Conservation (phyloP, 305 asterid genomes). For the Fraxinus floribunda region DNA sequence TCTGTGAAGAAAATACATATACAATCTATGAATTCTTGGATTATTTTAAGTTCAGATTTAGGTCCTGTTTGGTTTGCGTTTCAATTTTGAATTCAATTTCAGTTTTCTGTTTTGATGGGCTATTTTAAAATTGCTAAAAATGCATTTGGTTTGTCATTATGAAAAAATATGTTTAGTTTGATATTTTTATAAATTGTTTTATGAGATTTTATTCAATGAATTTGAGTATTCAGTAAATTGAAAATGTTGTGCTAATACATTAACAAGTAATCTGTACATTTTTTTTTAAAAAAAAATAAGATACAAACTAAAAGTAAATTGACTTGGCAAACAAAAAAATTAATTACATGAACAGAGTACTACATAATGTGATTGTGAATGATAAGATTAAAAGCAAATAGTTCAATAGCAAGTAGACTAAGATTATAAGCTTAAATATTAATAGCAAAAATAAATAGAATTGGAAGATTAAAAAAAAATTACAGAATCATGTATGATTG, state of each 20-base stretch:
- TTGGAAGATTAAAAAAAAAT: neutral
- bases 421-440: neutral
- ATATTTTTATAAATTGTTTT: no score
- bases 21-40: neutral
- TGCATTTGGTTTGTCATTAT: no score
- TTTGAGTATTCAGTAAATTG: neutral
- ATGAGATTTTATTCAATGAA: neutral
- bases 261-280: neutral
- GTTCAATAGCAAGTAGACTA: neutral
- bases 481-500: no score
- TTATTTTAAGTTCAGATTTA: no score
- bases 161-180: neutral
- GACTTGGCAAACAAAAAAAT: no score
- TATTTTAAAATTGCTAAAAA: no score
- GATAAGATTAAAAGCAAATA: neutral
- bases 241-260: no score
- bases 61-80: neutral
- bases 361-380: neutral
- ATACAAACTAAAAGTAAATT: neutral
- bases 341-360: neutral
- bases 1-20: neutral
- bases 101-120: neutral
- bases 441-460: neutral
- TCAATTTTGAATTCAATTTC: neutral
- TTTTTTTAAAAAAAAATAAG: no score